These are phyloP conservation scores for Pistacia integerrima DNA, from an alignment of 345 rosid genomes.

Conservation along the genomic window DNA sequence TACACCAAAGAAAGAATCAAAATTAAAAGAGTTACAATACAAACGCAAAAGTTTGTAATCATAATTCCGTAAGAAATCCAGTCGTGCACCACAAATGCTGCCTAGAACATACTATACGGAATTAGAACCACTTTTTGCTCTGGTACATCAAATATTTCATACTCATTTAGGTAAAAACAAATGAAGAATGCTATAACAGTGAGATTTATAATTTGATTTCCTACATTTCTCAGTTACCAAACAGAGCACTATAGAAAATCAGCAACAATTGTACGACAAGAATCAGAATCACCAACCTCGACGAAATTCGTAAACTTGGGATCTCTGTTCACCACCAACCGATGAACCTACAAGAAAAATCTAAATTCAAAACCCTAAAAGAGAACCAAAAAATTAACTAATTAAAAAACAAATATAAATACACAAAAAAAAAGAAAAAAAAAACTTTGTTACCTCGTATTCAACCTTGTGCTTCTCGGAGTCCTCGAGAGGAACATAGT, in stretches of 20 bases:
- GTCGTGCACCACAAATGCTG: too few species aligned
- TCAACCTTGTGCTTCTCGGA: constrained; percentile 98
- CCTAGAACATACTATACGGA: too few species aligned
- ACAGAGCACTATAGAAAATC: neutral
- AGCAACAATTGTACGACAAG: neutral
- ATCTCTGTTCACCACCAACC: constrained; percentile 94
- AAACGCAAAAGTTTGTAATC: too few species aligned
- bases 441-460: constrained; percentile 61
- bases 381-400: neutral
- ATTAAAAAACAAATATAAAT: neutral
- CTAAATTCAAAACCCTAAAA: constrained; percentile 14
- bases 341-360: constrained; percentile 66
- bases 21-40: neutral
- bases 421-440: neutral
- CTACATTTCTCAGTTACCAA: constrained; percentile 3
- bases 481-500: constrained; percentile 97
- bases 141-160: neutral
- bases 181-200: neutral
- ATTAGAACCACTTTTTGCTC: too few species aligned
- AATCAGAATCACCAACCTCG: constrained; percentile 57
- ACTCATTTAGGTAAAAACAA: neutral
- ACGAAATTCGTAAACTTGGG: constrained; percentile 94
- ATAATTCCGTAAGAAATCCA: too few species aligned
- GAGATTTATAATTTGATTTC: neutral
- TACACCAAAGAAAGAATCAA: neutral